Evolutionary conservation across 2,329 filamentous ascomycete species (phyloP).

Genomic region (Aspergillus versicolor): DNA sequence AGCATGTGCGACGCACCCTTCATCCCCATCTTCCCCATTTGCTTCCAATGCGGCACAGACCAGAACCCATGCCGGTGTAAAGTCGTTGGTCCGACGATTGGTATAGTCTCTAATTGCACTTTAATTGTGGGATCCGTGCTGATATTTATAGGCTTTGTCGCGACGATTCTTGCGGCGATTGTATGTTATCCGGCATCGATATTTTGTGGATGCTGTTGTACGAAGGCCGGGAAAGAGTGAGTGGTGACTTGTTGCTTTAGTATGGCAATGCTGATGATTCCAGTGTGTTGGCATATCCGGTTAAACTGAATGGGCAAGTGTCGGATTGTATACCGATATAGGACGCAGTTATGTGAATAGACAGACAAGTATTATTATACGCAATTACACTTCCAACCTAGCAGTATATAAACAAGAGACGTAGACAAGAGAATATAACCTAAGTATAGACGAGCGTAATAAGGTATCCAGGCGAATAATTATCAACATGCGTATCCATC

Average conservation of each 20-base stretch:
- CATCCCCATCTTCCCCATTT: constrained; percentile 52
- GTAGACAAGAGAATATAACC: neutral
- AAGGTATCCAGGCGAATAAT: constrained; percentile 25
- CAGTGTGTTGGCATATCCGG: constrained; percentile 54
- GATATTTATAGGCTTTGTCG: constrained; percentile 40
- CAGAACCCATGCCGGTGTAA: constrained; percentile 60
- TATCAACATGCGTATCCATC: constrained; percentile 13
- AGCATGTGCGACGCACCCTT: constrained; percentile 40
- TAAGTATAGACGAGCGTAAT: constrained; percentile 16
- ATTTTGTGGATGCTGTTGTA: constrained; percentile 57
- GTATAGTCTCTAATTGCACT: constrained; percentile 26
- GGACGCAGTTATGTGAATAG: neutral
- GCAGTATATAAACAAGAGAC: neutral
- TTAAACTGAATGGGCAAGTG: constrained; percentile 52
- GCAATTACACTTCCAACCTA: constrained; percentile 6
- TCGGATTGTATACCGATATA: constrained; percentile 48
- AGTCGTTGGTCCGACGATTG: constrained; percentile 56
- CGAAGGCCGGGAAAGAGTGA: constrained; percentile 55
- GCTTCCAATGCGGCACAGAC: constrained; percentile 57
- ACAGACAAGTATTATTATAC: constrained; percentile 2
- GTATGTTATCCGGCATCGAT: constrained; percentile 57
- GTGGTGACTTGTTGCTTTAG: constrained; percentile 16
- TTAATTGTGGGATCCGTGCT: neutral
- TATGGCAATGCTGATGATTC: neutral
- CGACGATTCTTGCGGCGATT: constrained; percentile 51